Base-by-base conservation (phyloP, 139 green algal genomes). In the Dunaliella primolecta region DNA sequence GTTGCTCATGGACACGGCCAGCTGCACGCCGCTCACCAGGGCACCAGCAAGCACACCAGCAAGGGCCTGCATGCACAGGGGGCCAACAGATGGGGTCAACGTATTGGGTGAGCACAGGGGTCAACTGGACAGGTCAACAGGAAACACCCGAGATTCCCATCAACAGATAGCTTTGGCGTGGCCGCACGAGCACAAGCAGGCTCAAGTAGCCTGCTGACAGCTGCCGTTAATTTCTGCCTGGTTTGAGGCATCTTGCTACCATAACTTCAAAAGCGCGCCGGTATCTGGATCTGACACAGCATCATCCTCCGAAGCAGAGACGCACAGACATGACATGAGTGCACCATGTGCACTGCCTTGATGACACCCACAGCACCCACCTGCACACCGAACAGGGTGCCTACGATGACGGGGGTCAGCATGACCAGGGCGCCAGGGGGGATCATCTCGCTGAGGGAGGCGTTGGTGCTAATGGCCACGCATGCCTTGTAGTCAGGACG, bases 1-100 rank as follows among this genome's bases (percentile, higher is more conserved):
- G 94, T 99, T 99, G 91, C 93, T 97, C 93, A 98, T 98, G 87
- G 93, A 97, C 35, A 99, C 92, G 7, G 96, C 96, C 90, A 99
- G 96, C 93, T 99, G 97, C 81, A 99, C 96, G 74, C 96, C 95
- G 35, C 91, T 96, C n/a, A 98, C 96, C n/a, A 99, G 92, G 11
- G 91, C 91, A 82, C 96, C 96, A 1, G 93, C 93, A 85, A 99
- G 92, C 83, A 98, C 83, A 75, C 96, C 96, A 31, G 94, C 91
- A 84, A 98, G 91, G 70, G 92, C 89, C 82, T 92, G 88, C 57
- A 91, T 86, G 76, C n/a, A n/a, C n/a, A n/a, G n/a, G n/a, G n/a
- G n/a, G n/a, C 89, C 93, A 74, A 96, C 31, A 38, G 20, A 38
- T 37, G 24, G 72, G 72, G 24, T 78, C 24, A 31, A n/a, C 57